phyloP scores from a whole-genome alignment of 1,284 basidiomycete species.

The Moniliophthora roreri region DNA sequence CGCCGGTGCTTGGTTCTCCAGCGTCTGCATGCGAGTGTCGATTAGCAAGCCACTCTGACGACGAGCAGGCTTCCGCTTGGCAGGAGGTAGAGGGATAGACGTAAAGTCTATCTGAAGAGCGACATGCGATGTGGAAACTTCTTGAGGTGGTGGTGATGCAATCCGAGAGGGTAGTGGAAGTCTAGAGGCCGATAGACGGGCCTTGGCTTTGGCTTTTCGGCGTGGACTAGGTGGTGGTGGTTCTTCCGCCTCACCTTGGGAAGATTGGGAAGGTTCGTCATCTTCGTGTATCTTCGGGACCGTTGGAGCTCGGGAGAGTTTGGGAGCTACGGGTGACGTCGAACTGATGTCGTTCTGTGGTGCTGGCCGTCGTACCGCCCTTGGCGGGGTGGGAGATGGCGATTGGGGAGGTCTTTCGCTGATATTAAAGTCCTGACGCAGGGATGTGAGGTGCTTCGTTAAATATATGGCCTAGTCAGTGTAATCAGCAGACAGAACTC shows the following conservation, averaged over 20 bases:
- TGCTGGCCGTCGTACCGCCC: constrained; percentile 33
- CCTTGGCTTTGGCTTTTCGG: constrained; percentile 39
- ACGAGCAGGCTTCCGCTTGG: constrained; percentile 54
- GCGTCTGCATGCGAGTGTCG: constrained; percentile 22
- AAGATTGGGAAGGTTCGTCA: constrained; percentile 49
- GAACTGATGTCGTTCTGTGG: constrained; percentile 37
- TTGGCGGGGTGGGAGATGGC: constrained; percentile 50
- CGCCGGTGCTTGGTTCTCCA: constrained; percentile 38
- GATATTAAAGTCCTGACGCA: constrained; percentile 42
- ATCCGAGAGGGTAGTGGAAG: constrained; percentile 45
- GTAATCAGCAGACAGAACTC: constrained; percentile 9
- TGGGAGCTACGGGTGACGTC: constrained; percentile 48
- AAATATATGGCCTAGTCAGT: constrained; percentile 40
- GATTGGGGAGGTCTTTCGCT: constrained; percentile 26
- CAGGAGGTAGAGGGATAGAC: constrained; percentile 24
- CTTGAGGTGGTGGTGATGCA: constrained; percentile 36
- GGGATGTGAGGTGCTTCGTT: constrained; percentile 61
- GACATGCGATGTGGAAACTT: constrained; percentile 14
- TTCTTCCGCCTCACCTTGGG: constrained; percentile 41
- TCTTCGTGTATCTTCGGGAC: constrained; percentile 69
- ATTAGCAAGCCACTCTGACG: constrained; percentile 69
- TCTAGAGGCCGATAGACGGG: constrained; percentile 38
- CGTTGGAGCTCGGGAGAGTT: constrained; percentile 64
- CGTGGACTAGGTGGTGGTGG: constrained; percentile 34
- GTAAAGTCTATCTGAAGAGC: constrained; percentile 29